Evolutionary conservation across 306 rosid species (phyloP), one percentile per base, ranked within the genome.

Genomic region (Malus sieversii): DNA sequence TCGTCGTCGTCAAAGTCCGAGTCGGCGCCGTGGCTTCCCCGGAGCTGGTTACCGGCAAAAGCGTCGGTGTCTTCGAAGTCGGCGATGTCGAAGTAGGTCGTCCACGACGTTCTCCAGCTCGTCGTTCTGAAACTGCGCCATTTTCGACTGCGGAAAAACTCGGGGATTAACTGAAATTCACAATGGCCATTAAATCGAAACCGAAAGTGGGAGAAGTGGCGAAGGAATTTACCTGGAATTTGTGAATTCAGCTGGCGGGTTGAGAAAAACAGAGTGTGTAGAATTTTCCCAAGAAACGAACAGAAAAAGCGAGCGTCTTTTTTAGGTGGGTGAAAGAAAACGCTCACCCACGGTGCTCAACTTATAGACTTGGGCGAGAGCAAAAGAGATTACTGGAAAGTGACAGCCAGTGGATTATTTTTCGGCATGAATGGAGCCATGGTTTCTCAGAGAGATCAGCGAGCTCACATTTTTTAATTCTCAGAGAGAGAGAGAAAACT

Each of bases 121-220:
- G 23, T 85, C 93, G 85, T 90, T 84, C 70, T 75, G 80, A 73
- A 91, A 90, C 18, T 86, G 89, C 62, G 83, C 92, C 98, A 94
- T 93, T 15, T 48, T 46, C 19, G 18, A 76, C 81, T 82, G 18
- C 57, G 15, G 13, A 58, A 4, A 33, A 8, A 14, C 4, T 4
- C 46, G 4, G 42, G 6, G 66, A 62, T 48, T 0, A 48, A 48
- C 8, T 48, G 3, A 15, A 48, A 48, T 48, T 18, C 8, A 18
- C 55, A 48, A 25, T 2, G 11, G 25, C 29, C 6, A 35, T 25
- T 33, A 23, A 57, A 14, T 22, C 35, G 11, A 8, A 40, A 20
- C 23, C 30, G 62, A 59, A 53, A 77, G 29, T 15, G 61, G 19
- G 23, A 11, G 10, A 4, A 25, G 51, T 29, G 4, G 27, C 29